phyloP scores from a whole-genome alignment of 108 stramenopile species.

The Cylindrotheca fusiformis region DNA sequence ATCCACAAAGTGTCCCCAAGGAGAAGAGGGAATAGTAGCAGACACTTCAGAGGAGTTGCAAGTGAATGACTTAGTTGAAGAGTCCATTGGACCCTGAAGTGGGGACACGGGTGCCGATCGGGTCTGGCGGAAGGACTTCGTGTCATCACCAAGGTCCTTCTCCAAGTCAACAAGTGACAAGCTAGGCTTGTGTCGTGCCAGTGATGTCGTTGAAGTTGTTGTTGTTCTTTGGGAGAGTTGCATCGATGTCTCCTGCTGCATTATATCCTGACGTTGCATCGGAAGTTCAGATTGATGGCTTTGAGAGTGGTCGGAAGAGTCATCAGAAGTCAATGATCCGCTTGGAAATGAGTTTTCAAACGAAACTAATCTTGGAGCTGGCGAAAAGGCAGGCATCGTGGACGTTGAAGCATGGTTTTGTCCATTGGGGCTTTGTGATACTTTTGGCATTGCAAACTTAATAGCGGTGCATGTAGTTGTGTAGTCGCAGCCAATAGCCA shows the following conservation, averaged over 20 bases:
- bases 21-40: constrained; percentile 1
- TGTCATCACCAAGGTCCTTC: constrained; percentile 11
- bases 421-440: too few species aligned
- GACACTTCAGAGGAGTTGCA: constrained; percentile 4
- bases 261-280: background rate
- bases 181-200: constrained; percentile 23
- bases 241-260: background rate
- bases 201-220: background rate
- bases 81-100: background rate
- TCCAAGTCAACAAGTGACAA: constrained; percentile 29
- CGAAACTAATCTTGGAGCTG: constrained; percentile 22
- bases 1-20: constrained; percentile 33
- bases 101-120: constrained; percentile 12
- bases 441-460: too few species aligned
- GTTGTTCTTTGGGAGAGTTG: background rate
- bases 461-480: too few species aligned
- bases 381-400: too few species aligned
- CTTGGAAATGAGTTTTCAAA: constrained; percentile 18
- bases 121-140: background rate
- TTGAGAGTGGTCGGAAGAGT: background rate
- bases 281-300: background rate
- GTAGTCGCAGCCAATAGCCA: too few species aligned
- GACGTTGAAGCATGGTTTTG: too few species aligned
- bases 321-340: background rate
- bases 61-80: too few species aligned